Evolutionary conservation across 768 basidiomycete genomes (phyloP), one percentile per base, ranked within the genome.

Genomic region (Trichaptum fuscoviolaceum): DNA sequence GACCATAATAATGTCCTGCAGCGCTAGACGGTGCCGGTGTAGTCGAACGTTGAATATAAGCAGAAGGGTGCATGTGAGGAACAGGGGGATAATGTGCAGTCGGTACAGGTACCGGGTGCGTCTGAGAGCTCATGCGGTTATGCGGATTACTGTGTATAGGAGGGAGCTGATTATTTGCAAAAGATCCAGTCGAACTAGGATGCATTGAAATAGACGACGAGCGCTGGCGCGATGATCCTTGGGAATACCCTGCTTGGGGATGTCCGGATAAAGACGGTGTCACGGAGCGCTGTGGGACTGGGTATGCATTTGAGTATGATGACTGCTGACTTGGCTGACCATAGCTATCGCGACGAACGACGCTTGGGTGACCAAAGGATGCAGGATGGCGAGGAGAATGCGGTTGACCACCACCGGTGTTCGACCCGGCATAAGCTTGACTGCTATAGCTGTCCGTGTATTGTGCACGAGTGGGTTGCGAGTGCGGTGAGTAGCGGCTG

Each of bases 131-230:
- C 20, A 20, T 52, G 59, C 59, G 70, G 69, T 24, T 69, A 74
- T 26, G 73, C 67, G 23, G 71, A 70, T 27, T 75, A 71, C 68
- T 80, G 81, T n/a, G 83, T 81, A 67, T 81, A 79, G 10, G 82
- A 82, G 62, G 80, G 79, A 25, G 78, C 74, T 62, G 79, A 78
- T 35, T 77, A 69, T 24, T 77, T 52, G 42, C 42, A 52, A 52
- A 52, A 52, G 42, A 20, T 15, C 42, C 57, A 36, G 23, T 25
- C 25, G 25, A 30, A 25, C n/a, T 35, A 9, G 25, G n/a, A 27
- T 34, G 24, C 10, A 57, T 35, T 27, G 63, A 57, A 57, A 57
- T 27, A 63, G 63, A 35, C 25, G 63, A 24, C 26, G 24, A 57
- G 57, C 25, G 25, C 35, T 35, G 63, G 8, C 35, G 63, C 42